Percentiles rank a stretch among this genome's conserved stretches.
These are phyloP conservation scores for Sporisorium reilianum DNA, from an alignment of 1,284 basidiomycete species.

Conservation along the genomic window DNA sequence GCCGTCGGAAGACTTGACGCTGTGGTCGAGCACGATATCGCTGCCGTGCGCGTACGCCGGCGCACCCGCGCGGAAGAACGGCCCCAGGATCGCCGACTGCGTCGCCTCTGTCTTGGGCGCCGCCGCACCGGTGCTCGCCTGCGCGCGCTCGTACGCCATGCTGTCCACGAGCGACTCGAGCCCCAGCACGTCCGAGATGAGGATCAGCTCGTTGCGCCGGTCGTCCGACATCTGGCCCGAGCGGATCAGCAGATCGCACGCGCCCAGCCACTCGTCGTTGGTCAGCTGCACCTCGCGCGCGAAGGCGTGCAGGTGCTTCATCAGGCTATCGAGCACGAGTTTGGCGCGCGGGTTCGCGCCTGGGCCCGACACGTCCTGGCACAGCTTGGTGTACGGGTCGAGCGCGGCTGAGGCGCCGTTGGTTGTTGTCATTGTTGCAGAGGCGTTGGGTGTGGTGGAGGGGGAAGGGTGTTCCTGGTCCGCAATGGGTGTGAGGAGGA, in stretches of 20 bases:
- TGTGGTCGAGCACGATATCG: slow-evolving; percentile 55
- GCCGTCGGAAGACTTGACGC: slow-evolving; percentile 60
- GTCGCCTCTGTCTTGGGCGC: slow-evolving; percentile 46
- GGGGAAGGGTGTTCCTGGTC: background rate
- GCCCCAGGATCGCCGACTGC: slow-evolving; percentile 68
- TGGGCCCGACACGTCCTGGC: slow-evolving; percentile 42
- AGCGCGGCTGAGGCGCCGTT: slow-evolving; percentile 28
- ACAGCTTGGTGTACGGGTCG: slow-evolving; percentile 42
- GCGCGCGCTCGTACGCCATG: slow-evolving; percentile 30
- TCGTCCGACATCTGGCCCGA: slow-evolving; percentile 69
- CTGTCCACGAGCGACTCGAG: slow-evolving; percentile 69
- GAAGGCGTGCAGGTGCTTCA: slow-evolving; percentile 68
- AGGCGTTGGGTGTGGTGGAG: background rate
- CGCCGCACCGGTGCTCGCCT: too few species aligned
- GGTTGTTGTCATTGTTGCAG: slow-evolving; percentile 24
- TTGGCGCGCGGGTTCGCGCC: slow-evolving; percentile 69
- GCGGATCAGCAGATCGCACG: slow-evolving; percentile 69
- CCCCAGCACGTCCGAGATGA: slow-evolving; percentile 70
- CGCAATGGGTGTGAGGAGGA: background rate
- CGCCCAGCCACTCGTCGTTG: slow-evolving; percentile 69
- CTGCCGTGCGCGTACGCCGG: slow-evolving; percentile 65
- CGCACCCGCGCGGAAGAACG: slow-evolving; percentile 68
- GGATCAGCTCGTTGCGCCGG: slow-evolving; percentile 70
- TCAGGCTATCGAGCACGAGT: slow-evolving; percentile 67
- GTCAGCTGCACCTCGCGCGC: slow-evolving; percentile 69